Percentiles rank a stretch among this genome's conserved stretches.
Evolutionary conservation across 2,329 filamentous ascomycete genomes (phyloP).

Genomic region (Talaromyces albobiverticillius): DNA sequence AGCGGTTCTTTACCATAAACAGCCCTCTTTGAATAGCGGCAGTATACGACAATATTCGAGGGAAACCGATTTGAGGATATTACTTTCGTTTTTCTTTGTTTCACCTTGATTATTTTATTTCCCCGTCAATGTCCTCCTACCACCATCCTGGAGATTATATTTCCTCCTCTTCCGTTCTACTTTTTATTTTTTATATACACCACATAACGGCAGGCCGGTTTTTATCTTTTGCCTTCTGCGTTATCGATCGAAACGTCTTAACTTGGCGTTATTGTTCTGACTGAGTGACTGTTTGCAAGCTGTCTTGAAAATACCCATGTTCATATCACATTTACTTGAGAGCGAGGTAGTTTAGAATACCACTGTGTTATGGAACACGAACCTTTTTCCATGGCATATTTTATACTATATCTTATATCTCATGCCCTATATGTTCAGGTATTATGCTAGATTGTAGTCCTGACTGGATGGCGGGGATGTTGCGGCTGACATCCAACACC

Average conservation of each 20-base stretch:
- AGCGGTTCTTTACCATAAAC: slow-evolving; percentile 1
- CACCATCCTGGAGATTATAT: slow-evolving; percentile 4
- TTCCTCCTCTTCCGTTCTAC: slow-evolving; percentile 8
- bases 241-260: too few relatives aligned
- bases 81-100: slow-evolving; percentile 15
- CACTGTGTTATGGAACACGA: neutral
- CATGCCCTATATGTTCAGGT: too few relatives aligned
- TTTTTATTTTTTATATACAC: slow-evolving; percentile 15
- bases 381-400: neutral
- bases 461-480: too few relatives aligned
- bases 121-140: neutral
- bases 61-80: neutral
- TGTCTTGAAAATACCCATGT: slow-evolving; percentile 16
- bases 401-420: too few relatives aligned
- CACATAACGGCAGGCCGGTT: slow-evolving; percentile 12
- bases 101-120: neutral
- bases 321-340: slow-evolving; percentile 6
- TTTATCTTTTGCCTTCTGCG: slow-evolving; percentile 15
- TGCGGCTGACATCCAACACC: too few relatives aligned
- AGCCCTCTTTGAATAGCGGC: slow-evolving; percentile 6
- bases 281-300: neutral
- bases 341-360: neutral
- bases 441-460: too few relatives aligned
- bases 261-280: slow-evolving; percentile 20
- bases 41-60: neutral